Conservation (phyloP, 2,329 filamentous ascomycete genomes). For the Pyrenochaeta sp. region DNA sequence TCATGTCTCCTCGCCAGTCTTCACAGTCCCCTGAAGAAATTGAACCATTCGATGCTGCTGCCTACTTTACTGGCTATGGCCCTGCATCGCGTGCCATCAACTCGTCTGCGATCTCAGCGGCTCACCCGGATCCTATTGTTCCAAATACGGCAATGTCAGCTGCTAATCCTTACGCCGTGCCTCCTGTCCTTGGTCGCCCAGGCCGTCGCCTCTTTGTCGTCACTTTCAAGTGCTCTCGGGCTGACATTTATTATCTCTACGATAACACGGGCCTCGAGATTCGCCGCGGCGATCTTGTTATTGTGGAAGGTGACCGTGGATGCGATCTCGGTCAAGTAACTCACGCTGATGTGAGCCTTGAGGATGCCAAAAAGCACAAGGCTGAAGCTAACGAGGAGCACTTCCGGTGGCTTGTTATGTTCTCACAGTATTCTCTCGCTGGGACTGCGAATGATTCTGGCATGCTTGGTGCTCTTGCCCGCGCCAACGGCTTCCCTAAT, state of each 20-base stretch:
- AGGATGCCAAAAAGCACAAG: constrained; percentile 86
- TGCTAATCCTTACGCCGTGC: constrained; percentile 46
- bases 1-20: constrained; percentile 32
- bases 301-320: constrained; percentile 95
- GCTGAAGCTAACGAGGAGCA: constrained; percentile 94
- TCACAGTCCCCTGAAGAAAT: constrained; percentile 62
- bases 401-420: constrained; percentile 99
- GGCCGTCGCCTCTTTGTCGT: constrained; percentile 76
- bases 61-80: constrained; percentile 50
- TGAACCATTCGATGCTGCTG: constrained; percentile 60
- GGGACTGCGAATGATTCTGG: constrained; percentile 55
- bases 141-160: constrained; percentile 30
- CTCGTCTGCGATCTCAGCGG: constrained; percentile 45
- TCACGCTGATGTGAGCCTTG: constrained; percentile 85
- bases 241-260: constrained; percentile 96
- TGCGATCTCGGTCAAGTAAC: constrained; percentile 95
- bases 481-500: constrained; percentile 43
- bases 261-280: constrained; percentile 92
- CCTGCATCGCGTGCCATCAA: constrained; percentile 47
- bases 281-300: constrained; percentile 91
- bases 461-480: constrained; percentile 55
- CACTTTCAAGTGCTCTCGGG: constrained; percentile 93
- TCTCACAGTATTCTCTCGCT: constrained; percentile 69
- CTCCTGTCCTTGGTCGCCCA: constrained; percentile 38
- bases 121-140: constrained; percentile 44